A percentile compares a stretch with the other conserved stretches of the same genome.
These are phyloP conservation scores for Suillus clintonianus DNA, from an alignment of 768 basidiomycete species.

Conservation along the genomic window DNA sequence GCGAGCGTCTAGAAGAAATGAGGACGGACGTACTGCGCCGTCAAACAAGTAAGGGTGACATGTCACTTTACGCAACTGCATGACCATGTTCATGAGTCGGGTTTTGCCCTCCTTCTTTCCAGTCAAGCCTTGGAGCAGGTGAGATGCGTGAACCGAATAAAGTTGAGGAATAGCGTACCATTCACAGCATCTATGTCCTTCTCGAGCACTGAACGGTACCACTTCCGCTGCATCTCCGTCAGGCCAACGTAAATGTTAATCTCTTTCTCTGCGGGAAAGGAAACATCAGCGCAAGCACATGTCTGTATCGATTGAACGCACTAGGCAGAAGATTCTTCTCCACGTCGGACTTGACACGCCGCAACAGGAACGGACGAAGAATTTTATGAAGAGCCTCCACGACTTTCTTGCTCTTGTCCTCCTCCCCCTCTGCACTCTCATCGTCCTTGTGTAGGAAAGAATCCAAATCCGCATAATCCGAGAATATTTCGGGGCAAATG, in stretches of 20 bases:
- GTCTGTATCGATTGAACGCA: constrained; percentile 18
- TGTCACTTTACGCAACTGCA: constrained; percentile 93
- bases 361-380: constrained; percentile 88
- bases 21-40: constrained; percentile 63
- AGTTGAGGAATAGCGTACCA: constrained; percentile 45
- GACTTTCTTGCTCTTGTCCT: constrained; percentile 87
- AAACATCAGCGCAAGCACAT: background rate
- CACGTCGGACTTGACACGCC: constrained; percentile 94
- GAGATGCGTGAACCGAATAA: background rate
- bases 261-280: constrained; percentile 74
- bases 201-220: constrained; percentile 94
- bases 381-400: constrained; percentile 98
- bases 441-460: constrained; percentile 92
- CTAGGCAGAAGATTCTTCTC: constrained; percentile 95
- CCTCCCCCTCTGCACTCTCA: constrained; percentile 62
- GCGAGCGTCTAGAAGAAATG: background rate
- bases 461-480: constrained; percentile 88
- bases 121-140: constrained; percentile 61
- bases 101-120: constrained; percentile 99
- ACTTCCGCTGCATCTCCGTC: constrained; percentile 96
- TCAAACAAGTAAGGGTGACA: constrained; percentile 93
- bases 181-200: constrained; percentile 99
- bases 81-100: constrained; percentile 96
- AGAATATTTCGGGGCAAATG: constrained; percentile 95
- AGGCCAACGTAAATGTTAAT: constrained; percentile 98